Base-by-base conservation (phyloP, 306 rosid species). In the Styphnolobium japonicum region DNA sequence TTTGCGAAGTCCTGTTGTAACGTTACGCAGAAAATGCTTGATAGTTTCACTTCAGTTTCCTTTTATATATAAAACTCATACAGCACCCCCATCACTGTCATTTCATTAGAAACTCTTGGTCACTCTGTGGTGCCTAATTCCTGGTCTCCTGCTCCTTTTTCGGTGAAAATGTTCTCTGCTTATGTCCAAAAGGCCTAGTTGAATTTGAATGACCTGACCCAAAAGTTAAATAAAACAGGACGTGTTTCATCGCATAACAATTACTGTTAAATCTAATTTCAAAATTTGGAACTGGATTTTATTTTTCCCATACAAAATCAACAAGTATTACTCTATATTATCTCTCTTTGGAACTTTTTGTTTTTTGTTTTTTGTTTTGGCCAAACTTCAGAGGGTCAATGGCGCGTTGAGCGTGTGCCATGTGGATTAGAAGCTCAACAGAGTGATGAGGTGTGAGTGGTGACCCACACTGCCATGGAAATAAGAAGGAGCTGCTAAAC, bases 401-500 rank as follows among this genome's bases (percentile, higher is more conserved):
- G 36, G 10, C 33, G 60, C 46, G 18, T 27, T 31, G 55, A 67
- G 40, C 43, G 74, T 36, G 56, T 77, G 67, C 74, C 74, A 51
- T 16, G 73, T 65, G 66, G 66, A 22, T 31, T 48, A 12, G 18
- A 11, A 55, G 62, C 57, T 27, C 56, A 16, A 25, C 11, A 16
- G 29, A 14, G 43, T 67, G 37, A 56, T 27, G 3, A 22, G n/a
- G n/a, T n/a, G n/a, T n/a, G n/a, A n/a, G n/a, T n/a, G n/a, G 53
- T 21, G 72, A 0, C 39, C 73, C 73, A 42, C 69, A 4, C n/a
- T 33, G 72, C 18, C 73, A 37, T 15, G 6, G 21, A 7, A 18
- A 65, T 2, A 48, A 73, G 83, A 82, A 79, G 55, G 45, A 70
- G 70, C 86, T 25, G 18, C 82, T 82, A 63, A 69, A 16, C 64